Evolutionary conservation across 2,329 filamentous ascomycete species (phyloP), one percentile per base, ranked within the genome.

Genomic region (Ophiostoma australiae): DNA sequence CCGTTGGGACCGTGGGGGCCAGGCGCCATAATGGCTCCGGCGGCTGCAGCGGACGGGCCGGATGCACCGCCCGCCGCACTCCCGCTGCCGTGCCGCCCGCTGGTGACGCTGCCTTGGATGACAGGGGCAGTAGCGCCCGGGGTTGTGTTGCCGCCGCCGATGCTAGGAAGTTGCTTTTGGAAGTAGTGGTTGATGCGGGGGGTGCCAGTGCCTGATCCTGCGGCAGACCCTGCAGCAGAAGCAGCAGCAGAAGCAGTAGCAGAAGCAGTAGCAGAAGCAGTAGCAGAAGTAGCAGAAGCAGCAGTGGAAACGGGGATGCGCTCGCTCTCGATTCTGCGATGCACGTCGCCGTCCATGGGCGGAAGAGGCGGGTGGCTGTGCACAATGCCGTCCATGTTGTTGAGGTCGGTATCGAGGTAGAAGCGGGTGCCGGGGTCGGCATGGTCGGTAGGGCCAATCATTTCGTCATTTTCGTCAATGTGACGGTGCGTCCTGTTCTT

Each of bases 321-420:
- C 5, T 77, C 75, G 66, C 77, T 80, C 33, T 86, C 84, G 37
- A 80, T 84, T 37, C 81, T 74, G 23, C 78, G 79, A 35, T 79
- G 81, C 72, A 85, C 80, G 73, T 82, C 80, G 74, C 84, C 84
- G 73, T 88, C 89, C 75, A 92, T 89, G 1, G 92, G 91, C 1
- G 91, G 91, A 77, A 93, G 82, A 0, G 90, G 88, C 23, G 86
- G 85, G 4, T 88, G 89, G 73, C 89, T 87, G 69, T 89, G 89
- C 72, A 98, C 82, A 74, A 98, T 97, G 31, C 93, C 95, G 76
- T 94, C 91, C 92, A 99, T 95, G 76, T 97, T 88, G 71, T 89
- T 88, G 67, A 98, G 85, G 78, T 98, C 91, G 1, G 92, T 96
- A 79, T 98, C 94, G 35, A 98, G 86, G 76, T 87, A 87, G 80